Conservation (phyloP, 305 asterid species). For the Salvia sclarea region DNA sequence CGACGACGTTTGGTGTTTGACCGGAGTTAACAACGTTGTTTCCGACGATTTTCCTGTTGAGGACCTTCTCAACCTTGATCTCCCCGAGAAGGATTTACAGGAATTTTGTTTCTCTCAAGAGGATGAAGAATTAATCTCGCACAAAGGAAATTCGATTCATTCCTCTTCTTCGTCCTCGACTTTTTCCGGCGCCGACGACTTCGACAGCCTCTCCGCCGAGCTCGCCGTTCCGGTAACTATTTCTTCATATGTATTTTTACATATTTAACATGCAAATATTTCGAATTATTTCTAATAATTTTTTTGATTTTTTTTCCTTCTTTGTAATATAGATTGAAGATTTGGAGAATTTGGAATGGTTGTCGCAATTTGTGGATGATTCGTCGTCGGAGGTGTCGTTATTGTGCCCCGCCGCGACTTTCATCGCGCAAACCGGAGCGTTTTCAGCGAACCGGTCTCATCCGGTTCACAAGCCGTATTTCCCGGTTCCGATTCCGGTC, state of each 20-base stretch:
- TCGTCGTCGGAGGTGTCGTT: slow-evolving; percentile 60
- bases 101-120: slow-evolving; percentile 40
- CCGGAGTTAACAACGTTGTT: slow-evolving; percentile 54
- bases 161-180: slow-evolving; percentile 43
- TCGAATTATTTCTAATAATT: not conserved
- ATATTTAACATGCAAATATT: slow-evolving; percentile 3
- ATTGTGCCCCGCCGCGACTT: slow-evolving; percentile 51
- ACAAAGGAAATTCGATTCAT: slow-evolving; percentile 40
- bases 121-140: slow-evolving; percentile 43
- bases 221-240: slow-evolving; percentile 70
- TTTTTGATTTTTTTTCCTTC: not conserved
- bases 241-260: not conserved
- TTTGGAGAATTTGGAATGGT: slow-evolving; percentile 91
- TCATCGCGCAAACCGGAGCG: slow-evolving; percentile 39
- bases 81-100: slow-evolving; percentile 68
- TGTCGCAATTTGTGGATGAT: slow-evolving; percentile 88
- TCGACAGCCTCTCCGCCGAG: slow-evolving; percentile 60
- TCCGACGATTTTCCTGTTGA: slow-evolving; percentile 89
- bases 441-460: slow-evolving; percentile 33
- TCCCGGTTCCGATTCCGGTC: slow-evolving; percentile 51
- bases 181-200: slow-evolving; percentile 58
- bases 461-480: slow-evolving; percentile 38
- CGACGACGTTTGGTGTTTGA: slow-evolving; percentile 73
- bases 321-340: slow-evolving; percentile 62
- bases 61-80: slow-evolving; percentile 89